Conservation (phyloP, 1,284 basidiomycete species). For the Naganishia cerealis region DNA sequence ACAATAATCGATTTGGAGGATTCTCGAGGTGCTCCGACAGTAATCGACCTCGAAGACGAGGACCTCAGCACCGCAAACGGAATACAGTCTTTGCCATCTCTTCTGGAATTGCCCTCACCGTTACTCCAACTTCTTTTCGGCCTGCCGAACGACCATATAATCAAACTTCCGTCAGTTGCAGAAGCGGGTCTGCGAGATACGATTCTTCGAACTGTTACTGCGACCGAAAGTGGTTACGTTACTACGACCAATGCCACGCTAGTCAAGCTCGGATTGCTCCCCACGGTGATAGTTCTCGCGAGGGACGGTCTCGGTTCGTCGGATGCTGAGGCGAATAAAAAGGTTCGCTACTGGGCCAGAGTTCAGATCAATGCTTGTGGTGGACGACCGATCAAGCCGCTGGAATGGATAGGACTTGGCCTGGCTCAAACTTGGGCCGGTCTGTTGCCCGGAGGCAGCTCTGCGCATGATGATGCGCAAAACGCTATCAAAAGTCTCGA, state of each 20-base stretch:
- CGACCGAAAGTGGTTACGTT: constrained; percentile 56
- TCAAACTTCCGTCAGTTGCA: constrained; percentile 59
- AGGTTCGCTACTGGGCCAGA: constrained; percentile 26
- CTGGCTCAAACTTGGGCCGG: constrained; percentile 4
- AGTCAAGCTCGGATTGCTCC: constrained; percentile 13
- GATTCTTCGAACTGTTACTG: constrained; percentile 28
- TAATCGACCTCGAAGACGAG: constrained; percentile 43
- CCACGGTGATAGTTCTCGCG: constrained; percentile 59
- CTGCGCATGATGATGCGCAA: constrained; percentile 2
- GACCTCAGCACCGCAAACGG: not conserved
- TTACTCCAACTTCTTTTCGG: constrained; percentile 66
- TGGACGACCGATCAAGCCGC: constrained; percentile 16
- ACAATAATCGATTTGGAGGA: constrained; percentile 48
- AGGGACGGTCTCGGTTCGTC: constrained; percentile 52
- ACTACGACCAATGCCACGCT: constrained; percentile 55
- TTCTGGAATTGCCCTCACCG: constrained; percentile 55
- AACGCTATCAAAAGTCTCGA: constrained; percentile 1
- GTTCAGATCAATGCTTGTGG: constrained; percentile 30
- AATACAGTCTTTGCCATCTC: not conserved
- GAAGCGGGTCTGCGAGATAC: constrained; percentile 42
- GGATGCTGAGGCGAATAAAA: constrained; percentile 16
- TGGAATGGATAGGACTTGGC: constrained; percentile 23
- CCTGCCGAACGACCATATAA: constrained; percentile 61
- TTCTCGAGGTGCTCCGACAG: constrained; percentile 40
- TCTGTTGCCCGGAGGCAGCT: constrained; percentile 33